Base-by-base conservation (phyloP, 495 filamentous ascomycete genomes). In the Podospora pseudocomata region DNA sequence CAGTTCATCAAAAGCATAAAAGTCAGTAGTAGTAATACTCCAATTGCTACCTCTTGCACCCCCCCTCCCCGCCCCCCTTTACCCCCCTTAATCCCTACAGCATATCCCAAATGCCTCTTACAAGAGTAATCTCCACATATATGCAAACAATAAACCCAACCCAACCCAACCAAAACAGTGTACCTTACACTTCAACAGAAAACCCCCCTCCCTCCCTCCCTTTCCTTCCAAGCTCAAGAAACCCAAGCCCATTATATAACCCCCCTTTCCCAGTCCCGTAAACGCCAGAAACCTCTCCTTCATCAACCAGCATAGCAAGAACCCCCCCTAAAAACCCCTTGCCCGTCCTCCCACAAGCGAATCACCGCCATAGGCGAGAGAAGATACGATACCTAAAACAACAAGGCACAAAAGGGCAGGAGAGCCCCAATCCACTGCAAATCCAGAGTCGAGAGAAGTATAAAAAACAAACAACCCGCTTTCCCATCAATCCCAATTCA, bases 351-450 rank as follows among this genome's bases (percentile, higher is more conserved):
- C 57, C 55, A 54, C 64, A 60, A 26, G 65, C 69, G 69, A 44
- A 70, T 67, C 69, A 67, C 69, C 69, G 69, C 69, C 44, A 19
- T 34, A 20, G 49, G 34, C 19, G 44, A 44, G 26, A 55, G 55
- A 13, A 11, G 2, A 49, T 49, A 13, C 34, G 6, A 39, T 39
- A 16, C 15, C 39, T 13, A 13, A 16, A 49, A 49, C 23, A 23
- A 23, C 23, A 23, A 23, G 23, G 23, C 23, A 23, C 23, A 23
- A 23, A 23, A 23, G 23, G 39, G 39, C 39, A 49, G 39, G 39
- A 16, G 39, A 49, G 39, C 9, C 9, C 39, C 39, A 13, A 0
- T 39, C 34, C 34, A 11, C 5, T 16, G 30, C 16, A 56, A 60
- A 56, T 56, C 60, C 20, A 44, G 62, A 65, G 39, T 16, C 32